Percentiles rank a stretch among this genome's conserved stretches.
Evolutionary conservation across 1,284 basidiomycete species (phyloP).

Genomic region (Hemileia vastatrix): DNA sequence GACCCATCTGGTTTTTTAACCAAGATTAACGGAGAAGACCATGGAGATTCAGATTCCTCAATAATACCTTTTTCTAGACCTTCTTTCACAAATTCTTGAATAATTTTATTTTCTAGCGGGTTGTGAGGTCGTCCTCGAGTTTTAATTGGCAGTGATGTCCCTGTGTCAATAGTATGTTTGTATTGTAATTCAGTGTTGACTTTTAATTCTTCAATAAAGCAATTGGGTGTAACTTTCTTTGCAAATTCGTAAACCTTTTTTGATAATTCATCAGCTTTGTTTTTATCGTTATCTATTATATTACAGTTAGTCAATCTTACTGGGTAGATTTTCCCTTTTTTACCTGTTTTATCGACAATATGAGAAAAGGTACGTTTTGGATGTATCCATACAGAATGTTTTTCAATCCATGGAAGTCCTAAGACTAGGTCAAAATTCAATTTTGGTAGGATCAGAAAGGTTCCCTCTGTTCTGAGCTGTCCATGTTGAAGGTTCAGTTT

Average conservation of each 20-base stretch:
- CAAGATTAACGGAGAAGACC: no score
- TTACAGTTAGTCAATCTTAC: background rate
- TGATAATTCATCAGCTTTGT: no score
- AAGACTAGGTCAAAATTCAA: background rate
- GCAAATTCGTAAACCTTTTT: background rate
- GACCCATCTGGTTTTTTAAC: no score
- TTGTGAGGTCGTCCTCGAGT: background rate
- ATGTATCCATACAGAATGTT: background rate
- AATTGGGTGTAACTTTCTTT: background rate
- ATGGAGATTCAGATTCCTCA: background rate
- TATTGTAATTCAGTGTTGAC: background rate
- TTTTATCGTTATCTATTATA: no score
- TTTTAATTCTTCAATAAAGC: background rate
- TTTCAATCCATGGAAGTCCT: background rate
- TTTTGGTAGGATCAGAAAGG: background rate
- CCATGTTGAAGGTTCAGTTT: background rate
- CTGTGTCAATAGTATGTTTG: background rate
- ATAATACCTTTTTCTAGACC: background rate
- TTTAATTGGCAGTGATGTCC: background rate
- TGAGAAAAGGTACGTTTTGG: background rate
- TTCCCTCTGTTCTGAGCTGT: no score
- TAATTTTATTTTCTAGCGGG: background rate
- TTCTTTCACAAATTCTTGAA: constrained; percentile 5
- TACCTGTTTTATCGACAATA: background rate
- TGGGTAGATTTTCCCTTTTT: background rate